Evolutionary conservation across 177 flowering plant species (phyloP).

Genomic region (Telopea speciosissima): DNA sequence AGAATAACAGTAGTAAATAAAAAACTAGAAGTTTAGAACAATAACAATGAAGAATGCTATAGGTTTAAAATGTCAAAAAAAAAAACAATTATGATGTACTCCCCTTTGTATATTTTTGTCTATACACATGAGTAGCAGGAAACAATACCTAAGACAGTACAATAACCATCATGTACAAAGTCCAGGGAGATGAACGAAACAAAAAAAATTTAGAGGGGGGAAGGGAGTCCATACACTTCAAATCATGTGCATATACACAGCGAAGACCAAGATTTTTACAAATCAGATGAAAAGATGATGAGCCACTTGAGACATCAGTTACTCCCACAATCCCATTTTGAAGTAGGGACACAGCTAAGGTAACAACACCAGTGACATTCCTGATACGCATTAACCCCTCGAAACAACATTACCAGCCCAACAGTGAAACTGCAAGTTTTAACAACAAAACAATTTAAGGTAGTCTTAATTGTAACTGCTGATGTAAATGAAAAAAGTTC

Average conservation of each 20-base stretch:
- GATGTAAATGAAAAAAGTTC: neutral
- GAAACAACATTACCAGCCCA: constrained; percentile 69
- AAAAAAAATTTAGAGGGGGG: neutral
- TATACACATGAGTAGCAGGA: neutral
- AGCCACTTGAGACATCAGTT: neutral
- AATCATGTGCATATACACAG: constrained; percentile 12
- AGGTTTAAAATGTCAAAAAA: too few relatives aligned
- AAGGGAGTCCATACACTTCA: neutral
- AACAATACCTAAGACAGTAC: neutral
- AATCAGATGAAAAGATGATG: neutral
- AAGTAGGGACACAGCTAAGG: constrained; percentile 68
- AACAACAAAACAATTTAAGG: neutral
- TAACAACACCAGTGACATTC: constrained; percentile 80
- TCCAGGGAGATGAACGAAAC: too few relatives aligned
- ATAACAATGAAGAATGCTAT: too few relatives aligned
- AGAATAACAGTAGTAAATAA: too few relatives aligned
- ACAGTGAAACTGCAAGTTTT: constrained; percentile 41
- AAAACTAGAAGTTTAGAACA: too few relatives aligned
- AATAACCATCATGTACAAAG: neutral
- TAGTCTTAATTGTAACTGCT: neutral
- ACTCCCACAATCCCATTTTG: constrained; percentile 55
- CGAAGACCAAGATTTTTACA: neutral
- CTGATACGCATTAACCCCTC: constrained; percentile 57
- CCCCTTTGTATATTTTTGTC: too few relatives aligned
- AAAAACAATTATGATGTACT: too few relatives aligned